Evolutionary conservation across 2,329 filamentous ascomycete genomes (phyloP).

Genomic region (Trichophyton mentagrophytes): DNA sequence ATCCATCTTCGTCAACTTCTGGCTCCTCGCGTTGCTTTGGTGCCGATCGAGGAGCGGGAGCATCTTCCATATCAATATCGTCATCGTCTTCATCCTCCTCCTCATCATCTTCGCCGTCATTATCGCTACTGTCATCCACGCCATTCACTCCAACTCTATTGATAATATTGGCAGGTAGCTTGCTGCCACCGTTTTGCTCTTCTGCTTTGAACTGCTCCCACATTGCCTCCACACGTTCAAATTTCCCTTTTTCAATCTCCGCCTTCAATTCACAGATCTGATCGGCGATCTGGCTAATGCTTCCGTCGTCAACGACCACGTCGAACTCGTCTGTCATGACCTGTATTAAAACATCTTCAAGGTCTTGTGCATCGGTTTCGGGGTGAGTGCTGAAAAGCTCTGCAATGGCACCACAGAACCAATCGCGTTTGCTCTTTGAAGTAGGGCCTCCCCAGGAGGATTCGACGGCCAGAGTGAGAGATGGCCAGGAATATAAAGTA

Average conservation of each 20-base stretch:
- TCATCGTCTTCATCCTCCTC: constrained; percentile 34
- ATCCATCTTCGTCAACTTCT: constrained; percentile 69
- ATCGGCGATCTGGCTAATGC: constrained; percentile 58
- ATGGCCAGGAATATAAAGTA: constrained; percentile 74
- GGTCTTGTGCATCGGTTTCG: constrained; percentile 59
- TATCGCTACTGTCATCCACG: constrained; percentile 45
- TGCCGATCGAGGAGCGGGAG: constrained; percentile 35
- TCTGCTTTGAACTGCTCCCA: constrained; percentile 33
- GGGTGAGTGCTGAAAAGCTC: constrained; percentile 56
- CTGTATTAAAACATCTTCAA: constrained; percentile 75
- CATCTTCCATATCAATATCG: constrained; percentile 56
- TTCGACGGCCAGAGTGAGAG: constrained; percentile 73
- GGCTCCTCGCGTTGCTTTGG: constrained; percentile 52
- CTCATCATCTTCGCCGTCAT: constrained; percentile 44
- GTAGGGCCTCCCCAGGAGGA: constrained; percentile 80
- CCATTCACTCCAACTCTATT: constrained; percentile 30
- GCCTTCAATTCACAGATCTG: constrained; percentile 57
- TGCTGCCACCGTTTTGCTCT: constrained; percentile 34
- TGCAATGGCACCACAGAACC: constrained; percentile 79
- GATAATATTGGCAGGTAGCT: constrained; percentile 17
- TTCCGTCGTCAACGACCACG: constrained; percentile 82
- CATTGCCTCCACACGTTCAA: constrained; percentile 52
- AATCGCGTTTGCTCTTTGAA: constrained; percentile 79
- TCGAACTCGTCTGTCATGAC: constrained; percentile 96
- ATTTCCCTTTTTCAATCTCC: constrained; percentile 53